Evolutionary conservation across 768 basidiomycete genomes (phyloP).

Genomic region (Amanita thiersii): DNA sequence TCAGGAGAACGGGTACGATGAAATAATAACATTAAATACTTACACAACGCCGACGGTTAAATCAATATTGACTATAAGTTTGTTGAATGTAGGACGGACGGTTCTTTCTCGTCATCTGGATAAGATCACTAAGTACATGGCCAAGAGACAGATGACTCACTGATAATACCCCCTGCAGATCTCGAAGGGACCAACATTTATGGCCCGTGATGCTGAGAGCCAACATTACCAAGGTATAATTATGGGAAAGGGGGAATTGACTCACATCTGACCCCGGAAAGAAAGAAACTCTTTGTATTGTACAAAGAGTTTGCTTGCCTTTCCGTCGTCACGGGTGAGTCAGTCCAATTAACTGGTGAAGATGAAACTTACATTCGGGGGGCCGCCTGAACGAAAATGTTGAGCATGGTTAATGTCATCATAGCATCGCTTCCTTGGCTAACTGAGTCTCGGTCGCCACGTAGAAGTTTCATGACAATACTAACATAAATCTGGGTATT

Average conservation of each 20-base stretch:
- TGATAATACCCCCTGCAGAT: background rate
- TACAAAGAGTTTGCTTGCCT: conserved; percentile 5
- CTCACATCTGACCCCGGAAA: background rate
- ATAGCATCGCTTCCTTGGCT: background rate
- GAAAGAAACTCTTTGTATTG: conserved; percentile 6
- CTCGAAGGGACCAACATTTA: background rate
- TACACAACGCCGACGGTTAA: background rate
- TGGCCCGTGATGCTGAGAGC: background rate
- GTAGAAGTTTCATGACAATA: background rate
- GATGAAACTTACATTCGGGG: conserved; percentile 3
- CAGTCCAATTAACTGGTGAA: background rate
- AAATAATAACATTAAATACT: background rate
- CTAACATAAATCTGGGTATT: too few relatives aligned
- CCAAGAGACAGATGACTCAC: background rate
- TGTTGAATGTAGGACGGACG: conserved; percentile 5
- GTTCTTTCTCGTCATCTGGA: background rate
- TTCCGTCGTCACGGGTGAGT: too few relatives aligned
- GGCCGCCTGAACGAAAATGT: conserved; percentile 5
- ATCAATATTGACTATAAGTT: conserved; percentile 3
- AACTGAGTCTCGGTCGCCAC: background rate
- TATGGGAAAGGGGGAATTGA: background rate
- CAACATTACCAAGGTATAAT: background rate
- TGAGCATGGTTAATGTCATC: conserved; percentile 7
- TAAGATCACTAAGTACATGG: background rate
- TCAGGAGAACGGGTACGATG: background rate